Base-by-base conservation (phyloP, 108 stramenopile genomes). In the Stephanodiscus triporus region DNA sequence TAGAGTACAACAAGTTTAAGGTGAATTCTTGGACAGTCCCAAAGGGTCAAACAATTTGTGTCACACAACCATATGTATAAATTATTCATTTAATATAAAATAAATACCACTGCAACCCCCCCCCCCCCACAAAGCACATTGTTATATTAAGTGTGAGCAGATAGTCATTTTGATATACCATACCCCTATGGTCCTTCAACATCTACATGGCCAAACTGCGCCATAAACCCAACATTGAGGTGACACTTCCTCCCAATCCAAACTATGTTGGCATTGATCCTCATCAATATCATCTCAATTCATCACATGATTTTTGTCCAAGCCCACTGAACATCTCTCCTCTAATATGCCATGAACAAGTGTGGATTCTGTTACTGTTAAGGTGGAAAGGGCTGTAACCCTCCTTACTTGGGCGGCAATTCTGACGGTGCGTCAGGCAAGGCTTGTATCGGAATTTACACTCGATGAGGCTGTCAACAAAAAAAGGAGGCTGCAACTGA, bases 21-120 rank as follows among this genome's bases (percentile, higher is more conserved):
- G 51, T 10, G 19, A 8, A 24, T 53, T 53, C 0, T 20, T 9
- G 0, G 1, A 53, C 51, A 53, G 17, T 0, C 51, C 51, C 11
- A 53, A 53, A 53, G n/a, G 51, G 51, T 53, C 51, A 53, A 53
- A 53, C 16, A 3, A 53, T 53, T 53, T 50, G 49, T 50, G 49
- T 50, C 49, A 10, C 49, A 50, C 4, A 50, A 50, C 49, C 49
- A 8, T 50, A 50, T 50, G 49, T 50, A 50, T 17, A 7, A 50
- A 7, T 50, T 50, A 17, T 10, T 50, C 9, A 50, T 50, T 50
- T 8, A 50, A n/a, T n/a, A 50, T 50, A 4, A 50, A 50, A n/a
- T n/a, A n/a, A n/a, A n/a, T n/a, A n/a, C n/a, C n/a, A n/a, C n/a
- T n/a, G n/a, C n/a, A n/a, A n/a, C n/a, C n/a, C n/a, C n/a, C n/a